Evolutionary conservation across 108 stramenopile species (phyloP).

Genomic region (Skeletonema marinoi): DNA sequence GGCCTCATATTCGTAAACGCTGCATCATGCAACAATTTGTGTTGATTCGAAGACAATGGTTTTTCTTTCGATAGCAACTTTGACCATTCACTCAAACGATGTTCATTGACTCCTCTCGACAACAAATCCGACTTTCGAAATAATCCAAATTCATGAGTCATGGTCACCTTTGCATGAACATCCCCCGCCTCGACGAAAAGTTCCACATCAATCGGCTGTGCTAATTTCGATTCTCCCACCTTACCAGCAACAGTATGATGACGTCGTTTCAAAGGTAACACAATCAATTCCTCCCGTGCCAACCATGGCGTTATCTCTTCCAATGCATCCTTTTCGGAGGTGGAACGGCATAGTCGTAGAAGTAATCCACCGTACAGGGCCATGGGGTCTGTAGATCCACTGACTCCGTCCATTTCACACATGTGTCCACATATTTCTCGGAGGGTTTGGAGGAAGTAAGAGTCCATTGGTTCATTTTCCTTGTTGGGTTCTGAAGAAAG

Average conservation of each 20-base stretch:
- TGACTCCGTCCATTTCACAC: conserved; percentile 53
- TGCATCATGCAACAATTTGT: neutral
- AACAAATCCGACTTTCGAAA: conserved; percentile 63
- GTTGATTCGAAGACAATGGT: conserved; percentile 28
- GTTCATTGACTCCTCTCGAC: conserved; percentile 14
- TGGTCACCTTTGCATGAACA: conserved; percentile 62
- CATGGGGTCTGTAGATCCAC: conserved; percentile 24
- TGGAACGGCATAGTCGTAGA: conserved; percentile 30
- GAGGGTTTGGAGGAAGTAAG: conserved; percentile 51
- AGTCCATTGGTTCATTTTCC: conserved; percentile 27
- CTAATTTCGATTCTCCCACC: conserved; percentile 1
- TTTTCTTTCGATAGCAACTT: conserved; percentile 4
- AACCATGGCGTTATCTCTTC: conserved; percentile 18
- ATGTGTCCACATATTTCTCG: conserved; percentile 52
- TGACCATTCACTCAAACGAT: conserved; percentile 17
- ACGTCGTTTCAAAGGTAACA: conserved; percentile 37
- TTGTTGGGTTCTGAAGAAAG: conserved; percentile 1
- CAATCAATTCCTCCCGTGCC: conserved; percentile 28
- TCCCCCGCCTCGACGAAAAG: conserved; percentile 61
- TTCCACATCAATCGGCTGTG: conserved; percentile 55
- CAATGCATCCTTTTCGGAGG: conserved; percentile 42
- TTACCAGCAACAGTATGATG: conserved; percentile 17
- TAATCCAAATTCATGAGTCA: conserved; percentile 60
- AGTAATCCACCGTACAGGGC: conserved; percentile 51
- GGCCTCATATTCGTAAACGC: neutral